Conservation (phyloP, 2,329 filamentous ascomycete species). For the Colletotrichum ledebouriae region DNA sequence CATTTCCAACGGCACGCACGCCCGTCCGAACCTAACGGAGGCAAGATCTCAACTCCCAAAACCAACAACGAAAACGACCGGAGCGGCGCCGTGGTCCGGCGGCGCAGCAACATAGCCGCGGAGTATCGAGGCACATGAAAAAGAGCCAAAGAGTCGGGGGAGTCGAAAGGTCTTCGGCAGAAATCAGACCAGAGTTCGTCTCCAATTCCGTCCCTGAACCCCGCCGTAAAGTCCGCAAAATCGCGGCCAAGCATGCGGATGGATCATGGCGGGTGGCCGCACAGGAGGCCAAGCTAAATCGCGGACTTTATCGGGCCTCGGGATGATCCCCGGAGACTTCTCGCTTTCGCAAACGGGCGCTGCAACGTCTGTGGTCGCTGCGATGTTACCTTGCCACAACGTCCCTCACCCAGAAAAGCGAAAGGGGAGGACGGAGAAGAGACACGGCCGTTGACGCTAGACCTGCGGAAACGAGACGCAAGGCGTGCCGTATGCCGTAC, state of each 20-base stretch:
- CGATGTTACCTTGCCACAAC: conserved; percentile 10
- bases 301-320: conserved; percentile 19
- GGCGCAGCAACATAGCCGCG: not conserved
- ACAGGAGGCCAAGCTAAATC: not conserved
- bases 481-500: not conserved
- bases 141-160: conserved; percentile 8
- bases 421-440: not conserved
- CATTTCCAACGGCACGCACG: not conserved
- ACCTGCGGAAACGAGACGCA: conserved; percentile 1
- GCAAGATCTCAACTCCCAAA: not conserved
- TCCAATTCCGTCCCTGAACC: not conserved
- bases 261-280: not conserved
- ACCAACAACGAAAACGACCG: not conserved
- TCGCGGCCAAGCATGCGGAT: conserved; percentile 4
- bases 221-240: conserved; percentile 13
- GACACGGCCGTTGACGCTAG: not conserved
- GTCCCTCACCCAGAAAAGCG: not conserved
- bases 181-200: conserved; percentile 3
- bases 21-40: conserved; percentile 1
- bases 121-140: not conserved
- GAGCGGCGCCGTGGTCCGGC: conserved; percentile 1
- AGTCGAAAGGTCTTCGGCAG: conserved; percentile 27
- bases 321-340: not conserved
- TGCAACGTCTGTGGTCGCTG: conserved; percentile 8
- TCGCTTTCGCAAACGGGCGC: not conserved